Conservation (phyloP, 2,329 filamentous ascomycete genomes). For the Alternaria longipes region DNA sequence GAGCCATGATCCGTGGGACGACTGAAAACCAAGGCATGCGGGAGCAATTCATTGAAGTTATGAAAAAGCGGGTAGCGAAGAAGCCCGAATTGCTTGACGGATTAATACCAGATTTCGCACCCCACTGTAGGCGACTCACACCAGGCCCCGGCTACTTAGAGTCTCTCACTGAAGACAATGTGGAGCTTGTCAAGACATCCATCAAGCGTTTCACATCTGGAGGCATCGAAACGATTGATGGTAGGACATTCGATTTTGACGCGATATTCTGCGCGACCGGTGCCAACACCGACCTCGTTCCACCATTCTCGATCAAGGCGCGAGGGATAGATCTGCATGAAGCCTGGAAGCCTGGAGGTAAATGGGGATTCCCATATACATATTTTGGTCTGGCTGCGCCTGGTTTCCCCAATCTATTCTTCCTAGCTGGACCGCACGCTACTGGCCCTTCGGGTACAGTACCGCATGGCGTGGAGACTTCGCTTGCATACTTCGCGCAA, state of each 20-base stretch:
- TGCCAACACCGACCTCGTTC: constrained; percentile 62
- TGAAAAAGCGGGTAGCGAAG: constrained; percentile 51
- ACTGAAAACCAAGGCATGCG: constrained; percentile 45
- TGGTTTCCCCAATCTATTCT: constrained; percentile 73
- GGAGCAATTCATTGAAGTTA: constrained; percentile 44
- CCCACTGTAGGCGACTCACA: constrained; percentile 46
- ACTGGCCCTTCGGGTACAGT: constrained; percentile 68
- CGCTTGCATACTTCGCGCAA: constrained; percentile 71
- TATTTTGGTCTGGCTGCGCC: constrained; percentile 72
- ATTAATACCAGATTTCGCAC: constrained; percentile 53
- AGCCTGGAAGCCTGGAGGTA: constrained; percentile 66
- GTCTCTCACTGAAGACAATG: constrained; percentile 53
- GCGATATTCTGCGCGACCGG: constrained; percentile 71
- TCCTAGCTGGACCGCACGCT: constrained; percentile 62
- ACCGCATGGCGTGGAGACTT: constrained; percentile 72
- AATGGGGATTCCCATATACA: constrained; percentile 70
- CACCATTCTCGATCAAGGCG: constrained; percentile 68
- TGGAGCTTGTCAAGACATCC: constrained; percentile 52
- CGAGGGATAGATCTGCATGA: constrained; percentile 63
- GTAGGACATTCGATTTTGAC: constrained; percentile 51
- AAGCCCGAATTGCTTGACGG: constrained; percentile 55
- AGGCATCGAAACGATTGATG: constrained; percentile 53
- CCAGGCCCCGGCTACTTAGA: constrained; percentile 53
- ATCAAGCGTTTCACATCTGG: constrained; percentile 51
- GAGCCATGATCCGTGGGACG: constrained; percentile 51